Evolutionary conservation across 2,329 filamentous ascomycete species (phyloP).

Genomic region (Sclerotinia minor): DNA sequence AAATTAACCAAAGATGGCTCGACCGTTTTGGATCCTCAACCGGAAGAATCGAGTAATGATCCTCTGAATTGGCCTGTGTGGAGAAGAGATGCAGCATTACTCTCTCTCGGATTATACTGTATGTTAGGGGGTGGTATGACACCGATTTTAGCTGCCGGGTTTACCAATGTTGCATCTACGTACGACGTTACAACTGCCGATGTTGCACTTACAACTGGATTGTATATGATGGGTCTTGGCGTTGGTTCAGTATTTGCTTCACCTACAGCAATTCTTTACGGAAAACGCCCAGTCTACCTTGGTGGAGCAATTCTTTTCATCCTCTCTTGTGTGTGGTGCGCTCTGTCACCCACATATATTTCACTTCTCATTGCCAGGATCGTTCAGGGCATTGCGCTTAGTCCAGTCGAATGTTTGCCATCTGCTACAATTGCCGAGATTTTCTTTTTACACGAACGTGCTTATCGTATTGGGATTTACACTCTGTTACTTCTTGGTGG

Average conservation of each 20-base stretch:
- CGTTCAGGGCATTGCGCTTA: slow-evolving; percentile 84
- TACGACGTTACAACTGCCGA: slow-evolving; percentile 67
- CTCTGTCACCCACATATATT: slow-evolving; percentile 74
- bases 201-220: slow-evolving; percentile 83
- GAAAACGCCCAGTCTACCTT: slow-evolving; percentile 89
- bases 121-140: slow-evolving; percentile 94
- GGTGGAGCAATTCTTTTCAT: slow-evolving; percentile 76
- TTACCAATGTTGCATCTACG: slow-evolving; percentile 71
- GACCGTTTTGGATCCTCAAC: slow-evolving; percentile 88
- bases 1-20: slow-evolving; percentile 80
- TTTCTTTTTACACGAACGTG: slow-evolving; percentile 91
- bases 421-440: slow-evolving; percentile 95
- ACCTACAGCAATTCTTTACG: slow-evolving; percentile 86
- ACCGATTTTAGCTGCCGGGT: slow-evolving; percentile 84
- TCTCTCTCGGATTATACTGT: slow-evolving; percentile 88
- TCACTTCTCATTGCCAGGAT: slow-evolving; percentile 81
- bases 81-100: slow-evolving; percentile 74
- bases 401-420: slow-evolving; percentile 87
- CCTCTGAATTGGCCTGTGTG: slow-evolving; percentile 88
- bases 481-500: slow-evolving; percentile 84
- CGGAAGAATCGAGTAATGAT: slow-evolving; percentile 86
- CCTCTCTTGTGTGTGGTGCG: slow-evolving; percentile 78
- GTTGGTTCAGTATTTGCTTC: slow-evolving; percentile 81
- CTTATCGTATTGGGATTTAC: slow-evolving; percentile 91
- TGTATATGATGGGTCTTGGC: slow-evolving; percentile 93